phyloP scores from a whole-genome alignment of 768 basidiomycete species.

The Trametes punicea region DNA sequence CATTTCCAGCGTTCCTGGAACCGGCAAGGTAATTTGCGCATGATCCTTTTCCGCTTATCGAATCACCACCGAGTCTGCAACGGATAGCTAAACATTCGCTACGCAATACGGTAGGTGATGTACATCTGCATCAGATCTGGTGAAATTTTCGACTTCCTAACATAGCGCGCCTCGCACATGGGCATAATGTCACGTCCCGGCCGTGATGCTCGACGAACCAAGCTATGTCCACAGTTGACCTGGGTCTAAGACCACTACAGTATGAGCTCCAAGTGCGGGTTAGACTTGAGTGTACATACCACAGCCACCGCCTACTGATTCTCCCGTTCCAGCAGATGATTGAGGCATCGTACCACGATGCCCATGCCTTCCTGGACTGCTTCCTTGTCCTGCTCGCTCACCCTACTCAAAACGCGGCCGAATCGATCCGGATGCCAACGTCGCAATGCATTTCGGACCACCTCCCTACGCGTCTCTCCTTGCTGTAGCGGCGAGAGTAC shows the following conservation, averaged over 20 bases:
- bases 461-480: slow-evolving; percentile 56
- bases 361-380: slow-evolving; percentile 63
- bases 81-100: no score
- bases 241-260: not conserved
- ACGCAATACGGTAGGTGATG: not conserved
- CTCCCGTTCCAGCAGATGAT: slow-evolving; percentile 54
- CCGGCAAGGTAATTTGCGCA: no score
- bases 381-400: slow-evolving; percentile 48
- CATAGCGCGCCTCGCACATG: slow-evolving; percentile 4
- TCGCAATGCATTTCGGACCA: slow-evolving; percentile 62
- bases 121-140: not conserved
- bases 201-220: slow-evolving; percentile 5
- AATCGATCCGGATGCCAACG: slow-evolving; percentile 85
- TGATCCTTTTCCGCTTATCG: no score
- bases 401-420: slow-evolving; percentile 49
- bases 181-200: slow-evolving; percentile 13
- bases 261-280: not conserved
- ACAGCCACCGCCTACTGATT: slow-evolving; percentile 4
- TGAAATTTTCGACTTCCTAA: not conserved
- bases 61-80: no score
- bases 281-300: not conserved
- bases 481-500: slow-evolving; percentile 68
- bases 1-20: no score
- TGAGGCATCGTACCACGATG: slow-evolving; percentile 61
- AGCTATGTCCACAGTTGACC: not conserved